Evolutionary conservation across 2,329 filamentous ascomycete genomes (phyloP), one percentile per base, ranked within the genome.

Genomic region (Arthrobotrys pseudoclavata): DNA sequence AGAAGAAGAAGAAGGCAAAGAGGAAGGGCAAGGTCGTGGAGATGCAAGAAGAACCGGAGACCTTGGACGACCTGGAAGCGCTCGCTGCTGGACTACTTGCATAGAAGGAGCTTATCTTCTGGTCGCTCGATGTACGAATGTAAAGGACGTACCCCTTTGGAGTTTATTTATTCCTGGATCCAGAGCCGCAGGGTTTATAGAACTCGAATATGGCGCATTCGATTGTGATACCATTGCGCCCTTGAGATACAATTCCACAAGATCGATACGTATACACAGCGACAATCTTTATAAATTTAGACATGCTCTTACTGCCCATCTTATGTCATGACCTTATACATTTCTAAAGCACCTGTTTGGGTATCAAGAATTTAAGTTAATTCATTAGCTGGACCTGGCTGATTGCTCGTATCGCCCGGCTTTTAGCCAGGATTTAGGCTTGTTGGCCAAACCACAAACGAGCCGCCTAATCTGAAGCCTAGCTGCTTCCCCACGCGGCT

Each of bases 41-140:
- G 82, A 86, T 86, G 82, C 82, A 83, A 71, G 87, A 87, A 84
- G 87, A 89, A 55, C 87, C 91, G 82, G 88, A 88, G 84, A 86
- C 89, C 81, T 86, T 86, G 13, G 87, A 90, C 64, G 90, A 93
- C 85, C 92, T 91, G 12, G 91, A 94, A 84, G 94, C 91, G 48
- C 47, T 95, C 84, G 93, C 93, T 68, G 88, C 91, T 52, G 91
- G 91, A 2, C 84, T 96, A 83, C 84, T 96, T 82, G 88, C 79
- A 18, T 82, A 76, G 69, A 72, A n/a, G 18, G 24, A 50, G 7
- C 40, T 22, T 63, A 48, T 63, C 40, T 63, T 34, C 10, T 1
- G 13, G 40, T 47, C 18, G 15, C 45, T 48, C 40, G 24, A 5
- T 57, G 52, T 57, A 62, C 57, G 37, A 62, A 62, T 47, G 47